phyloP scores from a whole-genome alignment of 2,329 filamentous ascomycete genomes.

The Beauveria caledonica region DNA sequence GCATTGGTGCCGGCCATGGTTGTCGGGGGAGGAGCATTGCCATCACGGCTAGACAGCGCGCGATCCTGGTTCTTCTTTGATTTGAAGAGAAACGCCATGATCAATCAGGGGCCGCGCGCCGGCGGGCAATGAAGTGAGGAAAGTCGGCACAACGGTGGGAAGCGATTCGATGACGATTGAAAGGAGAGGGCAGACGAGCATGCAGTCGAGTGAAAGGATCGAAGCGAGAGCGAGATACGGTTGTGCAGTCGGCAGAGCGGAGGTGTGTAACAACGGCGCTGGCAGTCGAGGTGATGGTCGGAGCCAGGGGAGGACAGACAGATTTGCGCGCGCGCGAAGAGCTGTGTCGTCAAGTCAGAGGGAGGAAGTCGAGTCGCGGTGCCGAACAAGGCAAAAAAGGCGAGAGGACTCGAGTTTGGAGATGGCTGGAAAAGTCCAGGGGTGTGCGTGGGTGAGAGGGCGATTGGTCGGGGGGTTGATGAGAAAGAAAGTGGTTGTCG shows the following conservation, averaged over 20 bases:
- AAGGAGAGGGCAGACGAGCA: background rate
- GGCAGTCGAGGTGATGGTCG: background rate
- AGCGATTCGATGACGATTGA: slow-evolving; percentile 2
- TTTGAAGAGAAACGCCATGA: slow-evolving; percentile 77
- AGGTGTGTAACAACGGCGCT: background rate
- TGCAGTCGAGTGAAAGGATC: background rate
- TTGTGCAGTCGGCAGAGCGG: background rate
- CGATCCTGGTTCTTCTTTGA: slow-evolving; percentile 69
- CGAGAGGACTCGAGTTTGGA: slow-evolving; percentile 24
- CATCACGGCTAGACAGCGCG: slow-evolving; percentile 47
- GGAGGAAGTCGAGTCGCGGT: background rate
- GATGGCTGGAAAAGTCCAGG: slow-evolving; percentile 31
- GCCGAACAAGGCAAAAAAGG: background rate
- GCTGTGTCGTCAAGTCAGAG: background rate
- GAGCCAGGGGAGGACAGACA: background rate
- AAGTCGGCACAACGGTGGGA: slow-evolving; percentile 16
- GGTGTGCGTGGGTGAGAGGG: background rate
- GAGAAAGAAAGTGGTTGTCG: background rate
- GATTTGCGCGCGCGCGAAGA: background rate
- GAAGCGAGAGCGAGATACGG: background rate
- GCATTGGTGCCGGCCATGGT: slow-evolving; percentile 41
- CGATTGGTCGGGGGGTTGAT: background rate
- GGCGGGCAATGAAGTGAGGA: slow-evolving; percentile 18
- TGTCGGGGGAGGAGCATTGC: slow-evolving; percentile 37
- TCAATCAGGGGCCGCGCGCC: slow-evolving; percentile 33